Base-by-base conservation (phyloP, 495 filamentous ascomycete species). In the Podospora tetraspora region DNA sequence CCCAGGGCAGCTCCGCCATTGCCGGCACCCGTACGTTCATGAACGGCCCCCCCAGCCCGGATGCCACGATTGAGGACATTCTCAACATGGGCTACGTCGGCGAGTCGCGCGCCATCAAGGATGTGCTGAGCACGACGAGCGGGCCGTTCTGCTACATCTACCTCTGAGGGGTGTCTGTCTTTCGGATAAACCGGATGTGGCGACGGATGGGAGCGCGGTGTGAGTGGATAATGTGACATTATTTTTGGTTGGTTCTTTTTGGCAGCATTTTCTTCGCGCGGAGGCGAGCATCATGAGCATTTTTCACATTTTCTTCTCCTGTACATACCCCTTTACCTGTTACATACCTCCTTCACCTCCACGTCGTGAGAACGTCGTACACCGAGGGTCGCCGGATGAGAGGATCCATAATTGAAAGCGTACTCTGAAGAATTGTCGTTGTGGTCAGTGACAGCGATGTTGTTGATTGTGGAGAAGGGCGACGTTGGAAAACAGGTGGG, bases 71-170 rank as follows among this genome's bases (percentile, higher is more conserved):
- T 30, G 69, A 76, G 25, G 66, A 68, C 34, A 56, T 63, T 7
- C 71, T 79, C 25, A 69, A 78, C 58, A 67, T 76, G 62, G 72
- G 76, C 9, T 52, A 61, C 69, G 16, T 72, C 70, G 30, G 73
- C 74, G 23, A 71, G 70, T 9, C 71, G 11, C 23, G 21, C 29
- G n/a, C 66, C 32, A 59, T 70, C 34, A 63, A 59, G 59, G 68
- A 70, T 13, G 29, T 70, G 25, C 37, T 70, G 63, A 70, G 68
- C 60, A 70, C 68, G 12, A 29, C 70, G n/a, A 70, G 72, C 13
- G 72, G 56, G 6, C 30, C 63, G 22, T 79, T 79, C 63, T 79
- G 78, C 62, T 79, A 79, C 43, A 60, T 78, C 62, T 79, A 79
- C 70, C 68, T 79, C 32, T 79, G 23, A 65, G 32, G 10, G 59